phyloP scores from a whole-genome alignment of 1,139 yeast genomes.

The Arxiozyma slooffiae region DNA sequence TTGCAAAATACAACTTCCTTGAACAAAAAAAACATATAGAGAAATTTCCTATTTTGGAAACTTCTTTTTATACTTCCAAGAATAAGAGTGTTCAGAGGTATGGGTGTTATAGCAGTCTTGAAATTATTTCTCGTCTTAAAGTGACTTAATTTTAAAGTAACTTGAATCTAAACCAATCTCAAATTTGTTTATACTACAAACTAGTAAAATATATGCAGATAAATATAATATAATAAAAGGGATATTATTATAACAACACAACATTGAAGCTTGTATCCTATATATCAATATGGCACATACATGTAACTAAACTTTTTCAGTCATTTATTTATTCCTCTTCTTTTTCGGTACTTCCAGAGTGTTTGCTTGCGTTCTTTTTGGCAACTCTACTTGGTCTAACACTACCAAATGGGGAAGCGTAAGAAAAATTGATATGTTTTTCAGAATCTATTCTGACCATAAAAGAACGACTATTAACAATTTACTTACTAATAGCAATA shows the following conservation, averaged over 20 bases:
- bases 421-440: slow-evolving; percentile 99
- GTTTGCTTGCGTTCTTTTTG: slow-evolving; percentile 83
- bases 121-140: background rate
- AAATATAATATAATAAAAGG: background rate
- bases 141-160: no score
- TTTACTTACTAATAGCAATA: slow-evolving; percentile 99
- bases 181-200: no score
- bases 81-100: background rate
- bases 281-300: background rate
- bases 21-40: background rate
- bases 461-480: slow-evolving; percentile 97
- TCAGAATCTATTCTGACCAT: slow-evolving; percentile 99
- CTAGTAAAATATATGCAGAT: no score
- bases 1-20: no score
- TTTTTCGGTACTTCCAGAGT: slow-evolving; percentile 37
- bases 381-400: slow-evolving; percentile 99
- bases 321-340: slow-evolving; percentile 38
- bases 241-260: background rate
- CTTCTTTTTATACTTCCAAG: no score
- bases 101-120: background rate
- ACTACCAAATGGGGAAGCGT: slow-evolving; percentile 99
- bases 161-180: no score
- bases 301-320: background rate
- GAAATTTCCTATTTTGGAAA: background rate
- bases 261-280: background rate